Conservation (phyloP, 2,329 filamentous ascomycete species). For the Leptoxyphium fumago region DNA sequence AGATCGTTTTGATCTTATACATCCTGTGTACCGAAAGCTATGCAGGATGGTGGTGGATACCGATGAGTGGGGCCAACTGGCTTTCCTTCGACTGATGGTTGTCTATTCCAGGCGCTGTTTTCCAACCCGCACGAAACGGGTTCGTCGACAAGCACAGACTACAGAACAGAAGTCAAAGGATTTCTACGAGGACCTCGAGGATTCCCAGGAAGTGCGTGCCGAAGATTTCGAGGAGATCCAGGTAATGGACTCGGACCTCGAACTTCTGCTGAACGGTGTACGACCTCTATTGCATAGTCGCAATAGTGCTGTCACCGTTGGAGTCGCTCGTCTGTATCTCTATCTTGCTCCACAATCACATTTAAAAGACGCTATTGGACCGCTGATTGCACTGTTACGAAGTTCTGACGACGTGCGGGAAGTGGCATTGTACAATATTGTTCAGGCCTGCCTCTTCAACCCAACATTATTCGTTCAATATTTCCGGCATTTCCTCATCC, state of each 20-base stretch:
- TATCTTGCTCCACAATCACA: slow-evolving; percentile 71
- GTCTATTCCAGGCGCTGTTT: slow-evolving; percentile 81
- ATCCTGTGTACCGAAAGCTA: slow-evolving; percentile 73
- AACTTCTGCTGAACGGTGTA: slow-evolving; percentile 64
- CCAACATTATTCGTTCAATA: slow-evolving; percentile 78
- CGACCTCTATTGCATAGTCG: slow-evolving; percentile 79
- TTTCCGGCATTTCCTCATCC: slow-evolving; percentile 77
- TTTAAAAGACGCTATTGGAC: slow-evolving; percentile 61
- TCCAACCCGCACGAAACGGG: slow-evolving; percentile 48
- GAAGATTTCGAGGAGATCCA: slow-evolving; percentile 41
- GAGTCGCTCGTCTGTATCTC: slow-evolving; percentile 71
- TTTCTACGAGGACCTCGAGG: slow-evolving; percentile 60
- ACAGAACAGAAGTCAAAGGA: slow-evolving; percentile 32
- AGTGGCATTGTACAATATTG: slow-evolving; percentile 84
- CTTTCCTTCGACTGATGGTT: slow-evolving; percentile 67
- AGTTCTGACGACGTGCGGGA: slow-evolving; percentile 78
- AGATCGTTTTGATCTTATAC: slow-evolving; percentile 72
- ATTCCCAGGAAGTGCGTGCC: slow-evolving; percentile 29
- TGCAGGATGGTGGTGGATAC: slow-evolving; percentile 91
- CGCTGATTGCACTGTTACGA: slow-evolving; percentile 71
- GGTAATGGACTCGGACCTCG: slow-evolving; percentile 65
- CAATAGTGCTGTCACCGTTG: slow-evolving; percentile 82
- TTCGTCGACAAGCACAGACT: slow-evolving; percentile 34
- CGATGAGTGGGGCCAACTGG: slow-evolving; percentile 96
- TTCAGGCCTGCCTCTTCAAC: slow-evolving; percentile 67